Evolutionary conservation across 345 rosid species (phyloP), one percentile per base, ranked within the genome.

Genomic region (Durio zibethinus): DNA sequence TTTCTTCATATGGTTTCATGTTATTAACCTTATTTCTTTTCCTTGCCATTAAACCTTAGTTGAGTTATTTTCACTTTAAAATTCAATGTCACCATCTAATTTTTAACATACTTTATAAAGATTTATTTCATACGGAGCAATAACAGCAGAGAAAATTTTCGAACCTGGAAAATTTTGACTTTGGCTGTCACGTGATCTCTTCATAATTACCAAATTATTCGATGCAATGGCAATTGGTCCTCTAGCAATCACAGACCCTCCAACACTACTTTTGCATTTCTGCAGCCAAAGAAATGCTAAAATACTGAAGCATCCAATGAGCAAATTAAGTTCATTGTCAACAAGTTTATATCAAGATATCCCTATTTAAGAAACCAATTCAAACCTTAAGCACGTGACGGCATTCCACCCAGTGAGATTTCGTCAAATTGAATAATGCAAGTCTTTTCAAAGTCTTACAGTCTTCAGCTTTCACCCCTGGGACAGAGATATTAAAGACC

Each of bases 341-440:
- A 15, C 54, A 50, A 50, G n/a, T 50, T 47, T 52, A 64, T 42
- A 65, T 9, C 64, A 61, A 2, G 35, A 42, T 60, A 43, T 64
- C 72, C 75, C n/a, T 29, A 40, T 54, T 76, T 20, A 74, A 36
- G 72, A 61, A 76, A 78, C 38, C 60, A 68, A 47, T 71, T 48
- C 73, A 68, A 79, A 92, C 99, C 97, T 90, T 95, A 29, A 93
- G 80, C 67, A 52, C 82, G 80, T 81, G 52, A 83, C 79, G 84
- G 45, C 82, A 85, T 78, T 89, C 93, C 64, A 93, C 89, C 98
- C 94, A 90, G 67, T 80, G 92, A 75, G 92, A 88, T 80, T 90
- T 93, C 7, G 80, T 85, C 27, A 80, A 77, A 83, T 82, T 82
- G 73, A 80, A 83, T 57, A 93, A 84, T 2, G 87, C 85, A 57